phyloP scores from a whole-genome alignment of 169 alveolate genomes.

The Eimeria acervulina region DNA sequence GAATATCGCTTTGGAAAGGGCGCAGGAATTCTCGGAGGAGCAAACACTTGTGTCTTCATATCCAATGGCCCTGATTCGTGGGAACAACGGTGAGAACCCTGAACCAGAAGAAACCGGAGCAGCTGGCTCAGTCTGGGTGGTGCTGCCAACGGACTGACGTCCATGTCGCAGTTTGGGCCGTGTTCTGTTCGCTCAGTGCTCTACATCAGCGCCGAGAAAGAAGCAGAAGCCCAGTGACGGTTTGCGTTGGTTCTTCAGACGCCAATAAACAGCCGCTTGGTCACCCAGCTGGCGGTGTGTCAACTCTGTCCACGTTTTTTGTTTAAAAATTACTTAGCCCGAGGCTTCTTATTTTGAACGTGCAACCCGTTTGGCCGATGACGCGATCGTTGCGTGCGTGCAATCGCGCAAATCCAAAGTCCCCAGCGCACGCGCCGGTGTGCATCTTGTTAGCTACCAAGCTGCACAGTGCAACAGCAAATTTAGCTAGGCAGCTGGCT shows the following conservation, averaged over 20 bases:
- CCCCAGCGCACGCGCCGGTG: background rate
- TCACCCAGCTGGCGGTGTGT: background rate
- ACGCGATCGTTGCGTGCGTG: background rate
- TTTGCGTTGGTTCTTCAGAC: background rate
- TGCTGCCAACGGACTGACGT: background rate
- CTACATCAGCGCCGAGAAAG: slow-evolving; percentile 43
- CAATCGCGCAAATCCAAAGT: background rate
- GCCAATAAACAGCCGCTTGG: background rate
- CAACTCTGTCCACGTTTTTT: background rate
- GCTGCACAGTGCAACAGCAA: background rate
- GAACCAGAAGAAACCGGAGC: background rate
- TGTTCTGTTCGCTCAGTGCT: slow-evolving; percentile 12
- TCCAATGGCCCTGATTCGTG: slow-evolving; percentile 78
- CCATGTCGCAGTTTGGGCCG: background rate
- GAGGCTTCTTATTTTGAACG: background rate
- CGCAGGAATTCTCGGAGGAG: slow-evolving; percentile 76
- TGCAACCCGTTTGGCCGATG: background rate
- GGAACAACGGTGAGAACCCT: slow-evolving; percentile 79
- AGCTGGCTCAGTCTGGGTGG: background rate
- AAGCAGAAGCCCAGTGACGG: background rate
- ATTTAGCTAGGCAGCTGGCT: background rate
- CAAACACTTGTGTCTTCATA: slow-evolving; percentile 59
- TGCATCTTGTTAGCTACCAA: background rate
- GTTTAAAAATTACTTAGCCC: background rate
- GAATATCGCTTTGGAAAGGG: slow-evolving; percentile 78